Percentiles rank a stretch among this genome's conserved stretches.
phyloP scores from a whole-genome alignment of 208 protist species.

The Naegleria lovaniensis region DNA sequence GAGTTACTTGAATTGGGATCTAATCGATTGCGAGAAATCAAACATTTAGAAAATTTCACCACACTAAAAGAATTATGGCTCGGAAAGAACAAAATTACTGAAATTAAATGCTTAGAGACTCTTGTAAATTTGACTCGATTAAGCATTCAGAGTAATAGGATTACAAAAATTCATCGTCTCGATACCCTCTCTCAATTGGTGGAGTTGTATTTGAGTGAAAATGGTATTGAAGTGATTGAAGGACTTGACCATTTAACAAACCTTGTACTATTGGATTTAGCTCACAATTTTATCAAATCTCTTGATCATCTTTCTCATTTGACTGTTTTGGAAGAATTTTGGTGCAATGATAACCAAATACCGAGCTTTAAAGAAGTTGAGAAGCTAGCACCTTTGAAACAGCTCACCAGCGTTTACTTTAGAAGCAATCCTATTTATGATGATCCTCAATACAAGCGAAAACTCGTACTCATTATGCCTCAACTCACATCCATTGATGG shows the following conservation, averaged over 20 bases:
- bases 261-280: constrained; percentile 71
- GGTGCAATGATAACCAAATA: constrained; percentile 6
- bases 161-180: constrained; percentile 66
- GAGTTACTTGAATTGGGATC: constrained; percentile 74
- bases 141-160: constrained; percentile 74
- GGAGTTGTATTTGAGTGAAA: constrained; percentile 38
- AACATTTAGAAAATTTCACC: constrained; percentile 51
- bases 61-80: constrained; percentile 72
- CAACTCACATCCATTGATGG: neutral
- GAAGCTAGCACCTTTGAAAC: neutral
- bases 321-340: constrained; percentile 19
- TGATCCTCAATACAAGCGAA: constrained; percentile 13
- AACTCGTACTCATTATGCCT: neutral
- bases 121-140: constrained; percentile 56
- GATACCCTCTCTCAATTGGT: constrained; percentile 37
- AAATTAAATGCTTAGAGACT: constrained; percentile 48
- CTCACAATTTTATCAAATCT: constrained; percentile 70
- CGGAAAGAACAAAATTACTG: constrained; percentile 78
- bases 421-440: neutral
- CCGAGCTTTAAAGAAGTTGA: neutral
- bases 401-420: neutral
- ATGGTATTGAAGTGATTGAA: constrained; percentile 44
- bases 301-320: constrained; percentile 41
- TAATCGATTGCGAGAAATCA: constrained; percentile 71
- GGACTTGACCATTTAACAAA: constrained; percentile 67